phyloP scores from a whole-genome alignment of 2,329 filamentous ascomycete genomes.

The Neofusicoccum cordaticola region DNA sequence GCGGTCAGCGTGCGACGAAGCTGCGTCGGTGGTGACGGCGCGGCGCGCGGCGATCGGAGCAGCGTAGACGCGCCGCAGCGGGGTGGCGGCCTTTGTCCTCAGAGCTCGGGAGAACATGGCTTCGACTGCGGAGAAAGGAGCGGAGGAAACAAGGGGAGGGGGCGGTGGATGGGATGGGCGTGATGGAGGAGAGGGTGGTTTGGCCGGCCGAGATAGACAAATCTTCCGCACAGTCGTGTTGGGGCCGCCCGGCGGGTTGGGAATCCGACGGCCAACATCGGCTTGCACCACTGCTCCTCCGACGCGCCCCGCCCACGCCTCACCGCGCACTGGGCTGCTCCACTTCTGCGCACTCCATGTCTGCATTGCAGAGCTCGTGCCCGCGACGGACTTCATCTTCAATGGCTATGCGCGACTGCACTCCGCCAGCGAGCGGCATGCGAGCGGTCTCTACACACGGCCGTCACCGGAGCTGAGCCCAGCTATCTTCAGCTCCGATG shows the following conservation, averaged over 20 bases:
- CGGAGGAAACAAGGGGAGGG: conserved; percentile 11
- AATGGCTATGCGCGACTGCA: not conserved
- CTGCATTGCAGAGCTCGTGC: not conserved
- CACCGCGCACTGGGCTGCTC: not conserved
- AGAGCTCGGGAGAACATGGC: conserved; percentile 41
- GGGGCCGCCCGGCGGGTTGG: conserved; percentile 18
- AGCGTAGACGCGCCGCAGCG: conserved; percentile 36
- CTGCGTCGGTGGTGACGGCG: conserved; percentile 91
- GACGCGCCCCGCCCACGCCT: conserved; percentile 7
- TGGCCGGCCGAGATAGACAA: conserved; percentile 17
- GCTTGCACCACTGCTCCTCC: conserved; percentile 2
- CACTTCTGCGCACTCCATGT: not conserved
- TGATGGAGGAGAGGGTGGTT: conserved; percentile 14
- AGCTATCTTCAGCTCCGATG: conserved; percentile 1
- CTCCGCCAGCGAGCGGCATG: no score
- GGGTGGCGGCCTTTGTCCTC: conserved; percentile 39
- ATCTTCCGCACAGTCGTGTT: conserved; percentile 17
- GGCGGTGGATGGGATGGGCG: conserved; percentile 12
- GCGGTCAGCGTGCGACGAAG: conserved; percentile 84
- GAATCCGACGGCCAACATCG: conserved; percentile 16
- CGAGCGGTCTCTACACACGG: not conserved
- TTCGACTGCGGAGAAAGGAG: conserved; percentile 13
- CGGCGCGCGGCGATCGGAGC: conserved; percentile 47
- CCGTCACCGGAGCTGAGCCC: not conserved
- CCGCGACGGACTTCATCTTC: not conserved